These are phyloP conservation scores for Annulohypoxylon moriforme DNA, from an alignment of 495 filamentous ascomycete species.

Conservation along the genomic window DNA sequence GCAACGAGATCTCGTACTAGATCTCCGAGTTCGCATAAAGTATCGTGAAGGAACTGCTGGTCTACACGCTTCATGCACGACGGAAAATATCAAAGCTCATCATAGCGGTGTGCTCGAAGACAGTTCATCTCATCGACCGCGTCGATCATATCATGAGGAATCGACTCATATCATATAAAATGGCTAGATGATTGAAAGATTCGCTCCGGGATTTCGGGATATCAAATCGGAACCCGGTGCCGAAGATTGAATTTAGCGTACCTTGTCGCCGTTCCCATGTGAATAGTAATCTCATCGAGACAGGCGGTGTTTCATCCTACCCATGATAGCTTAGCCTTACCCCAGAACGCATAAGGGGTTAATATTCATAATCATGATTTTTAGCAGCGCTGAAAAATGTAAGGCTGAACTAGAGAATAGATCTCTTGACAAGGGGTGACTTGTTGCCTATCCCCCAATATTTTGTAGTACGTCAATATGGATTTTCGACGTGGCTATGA, in stretches of 20 bases:
- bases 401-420: constrained; percentile 27
- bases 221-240: constrained; percentile 18
- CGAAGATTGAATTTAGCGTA: constrained; percentile 11
- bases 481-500: not conserved
- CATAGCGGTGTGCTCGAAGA: not conserved
- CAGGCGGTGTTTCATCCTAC: constrained; percentile 42
- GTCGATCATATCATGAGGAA: constrained; percentile 12
- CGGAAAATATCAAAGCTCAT: not conserved
- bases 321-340: constrained; percentile 22
- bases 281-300: constrained; percentile 43
- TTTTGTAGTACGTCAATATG: not conserved
- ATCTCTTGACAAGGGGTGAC: constrained; percentile 7
- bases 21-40: not conserved
- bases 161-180: not conserved
- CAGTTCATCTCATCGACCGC: constrained; percentile 9
- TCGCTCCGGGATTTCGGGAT: not conserved
- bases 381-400: constrained; percentile 8
- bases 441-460: constrained; percentile 2
- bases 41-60: not conserved
- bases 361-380: constrained; percentile 11
- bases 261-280: constrained; percentile 18
- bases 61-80: constrained; percentile 7
- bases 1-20: not conserved
- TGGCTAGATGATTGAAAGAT: not conserved
- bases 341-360: constrained; percentile 16